phyloP scores from a whole-genome alignment of 2,329 filamentous ascomycete species.

The Exophiala sp. region DNA sequence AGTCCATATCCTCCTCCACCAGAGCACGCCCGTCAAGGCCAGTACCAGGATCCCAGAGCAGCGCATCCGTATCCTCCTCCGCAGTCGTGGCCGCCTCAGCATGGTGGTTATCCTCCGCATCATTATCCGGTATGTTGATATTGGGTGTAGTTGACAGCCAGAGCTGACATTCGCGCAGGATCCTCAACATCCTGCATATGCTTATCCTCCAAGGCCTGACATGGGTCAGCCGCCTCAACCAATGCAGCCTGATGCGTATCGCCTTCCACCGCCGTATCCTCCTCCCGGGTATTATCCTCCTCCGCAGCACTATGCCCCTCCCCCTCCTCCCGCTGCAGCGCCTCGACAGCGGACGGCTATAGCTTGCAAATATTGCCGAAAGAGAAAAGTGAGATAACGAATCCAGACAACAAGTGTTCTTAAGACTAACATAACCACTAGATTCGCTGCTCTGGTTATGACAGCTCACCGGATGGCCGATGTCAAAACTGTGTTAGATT shows the following conservation, averaged over 20 bases:
- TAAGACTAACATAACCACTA: constrained; percentile 34
- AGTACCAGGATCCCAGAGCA: constrained; percentile 43
- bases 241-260: constrained; percentile 38
- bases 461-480: constrained; percentile 66
- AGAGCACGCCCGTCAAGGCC: constrained; percentile 45
- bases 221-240: constrained; percentile 39
- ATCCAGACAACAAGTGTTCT: not conserved
- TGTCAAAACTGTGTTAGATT: constrained; percentile 71
- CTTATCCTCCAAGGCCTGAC: constrained; percentile 37
- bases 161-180: constrained; percentile 19
- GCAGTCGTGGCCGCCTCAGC: constrained; percentile 31
- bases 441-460: constrained; percentile 75
- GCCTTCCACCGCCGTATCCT: constrained; percentile 41
- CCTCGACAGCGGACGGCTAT: constrained; percentile 51
- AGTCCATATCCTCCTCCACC: constrained; percentile 26
- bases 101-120: constrained; percentile 27
- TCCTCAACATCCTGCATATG: constrained; percentile 30
- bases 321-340: constrained; percentile 40
- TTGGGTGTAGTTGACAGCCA: constrained; percentile 1
- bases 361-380: constrained; percentile 51
- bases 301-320: constrained; percentile 38
- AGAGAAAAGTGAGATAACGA: constrained; percentile 45
- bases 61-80: constrained; percentile 33
- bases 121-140: constrained; percentile 38
- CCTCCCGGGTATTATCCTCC: constrained; percentile 36